Conservation (phyloP, 164 flowering plant genomes). For the Euptelea pleiosperma region DNA sequence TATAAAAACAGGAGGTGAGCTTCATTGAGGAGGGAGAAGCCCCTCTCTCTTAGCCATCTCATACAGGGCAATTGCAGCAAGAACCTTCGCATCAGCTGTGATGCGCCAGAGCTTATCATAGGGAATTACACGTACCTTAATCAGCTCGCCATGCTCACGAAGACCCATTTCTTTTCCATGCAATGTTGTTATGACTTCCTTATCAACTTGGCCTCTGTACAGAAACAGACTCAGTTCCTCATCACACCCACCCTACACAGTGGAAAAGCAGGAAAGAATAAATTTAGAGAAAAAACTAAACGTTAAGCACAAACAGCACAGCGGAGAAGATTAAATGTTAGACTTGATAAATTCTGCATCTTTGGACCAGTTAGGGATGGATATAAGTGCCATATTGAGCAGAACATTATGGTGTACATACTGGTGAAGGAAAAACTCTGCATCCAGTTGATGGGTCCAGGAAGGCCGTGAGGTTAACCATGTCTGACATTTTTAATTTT, state of each 20-base stretch:
- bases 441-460: slow-evolving; percentile 74
- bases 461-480: slow-evolving; percentile 82
- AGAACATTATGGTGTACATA: slow-evolving; percentile 25
- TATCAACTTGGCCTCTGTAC: slow-evolving; percentile 54
- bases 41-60: slow-evolving; percentile 84
- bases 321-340: not conserved
- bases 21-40: slow-evolving; percentile 22
- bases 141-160: slow-evolving; percentile 84
- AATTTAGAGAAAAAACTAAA: not conserved
- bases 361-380: not conserved
- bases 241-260: slow-evolving; percentile 86
- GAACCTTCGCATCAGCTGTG: slow-evolving; percentile 77
- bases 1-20: not conserved
- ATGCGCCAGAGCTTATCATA: slow-evolving; percentile 71
- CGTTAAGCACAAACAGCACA: not conserved
- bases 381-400: not conserved
- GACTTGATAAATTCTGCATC: not conserved
- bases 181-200: slow-evolving; percentile 47
- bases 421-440: slow-evolving; percentile 85
- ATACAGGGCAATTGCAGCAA: slow-evolving; percentile 67
- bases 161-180: slow-evolving; percentile 92
- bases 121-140: slow-evolving; percentile 78
- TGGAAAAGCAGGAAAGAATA: not conserved
- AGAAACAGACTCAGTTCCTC: slow-evolving; percentile 74
- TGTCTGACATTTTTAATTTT: slow-evolving; percentile 49